A percentile compares a stretch with the other conserved stretches of the same genome.
These are phyloP conservation scores for Porphyridium purpureum DNA, from an alignment of 23 red algal genomes.

Conservation along the genomic window DNA sequence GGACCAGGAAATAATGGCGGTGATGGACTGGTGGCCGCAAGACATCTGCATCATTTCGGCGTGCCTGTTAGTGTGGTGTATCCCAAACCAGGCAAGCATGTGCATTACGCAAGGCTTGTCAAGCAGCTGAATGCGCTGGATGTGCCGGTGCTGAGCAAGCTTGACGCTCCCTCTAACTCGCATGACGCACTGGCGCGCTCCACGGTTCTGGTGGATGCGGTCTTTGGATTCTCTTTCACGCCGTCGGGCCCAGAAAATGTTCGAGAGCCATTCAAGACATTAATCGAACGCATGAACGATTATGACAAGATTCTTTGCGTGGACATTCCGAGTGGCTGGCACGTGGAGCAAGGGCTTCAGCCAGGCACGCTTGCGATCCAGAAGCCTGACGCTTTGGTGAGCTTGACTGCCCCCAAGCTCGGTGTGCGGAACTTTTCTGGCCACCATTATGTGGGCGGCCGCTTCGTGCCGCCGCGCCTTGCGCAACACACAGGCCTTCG, in stretches of 20 bases:
- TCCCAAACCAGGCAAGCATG: conserved; percentile 11
- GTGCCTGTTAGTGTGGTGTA: conserved; percentile 23
- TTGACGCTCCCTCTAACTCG: not conserved
- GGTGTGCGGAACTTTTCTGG: conserved; percentile 6
- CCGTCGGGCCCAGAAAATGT: too few relatives aligned
- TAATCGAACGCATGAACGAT: conserved; percentile 27
- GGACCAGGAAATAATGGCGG: conserved; percentile 99
- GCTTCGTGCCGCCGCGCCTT: conserved; percentile 58
- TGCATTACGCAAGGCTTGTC: conserved; percentile 22
- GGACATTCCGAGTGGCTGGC: conserved; percentile 94
- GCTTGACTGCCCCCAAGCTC: conserved; percentile 67
- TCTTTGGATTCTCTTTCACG: conserved; percentile 93
- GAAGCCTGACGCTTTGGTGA: conserved; percentile 40
- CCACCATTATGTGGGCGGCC: conserved; percentile 72
- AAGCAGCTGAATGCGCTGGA: conserved; percentile 33
- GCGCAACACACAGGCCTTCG: too few relatives aligned
- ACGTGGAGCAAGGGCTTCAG: conserved; percentile 40
- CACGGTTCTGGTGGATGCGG: conserved; percentile 43
- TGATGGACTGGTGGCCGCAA: conserved; percentile 94
- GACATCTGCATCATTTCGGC: conserved; percentile 68
- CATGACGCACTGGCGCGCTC: not conserved
- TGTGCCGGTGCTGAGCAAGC: conserved; percentile 5
- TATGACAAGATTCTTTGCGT: conserved; percentile 15
- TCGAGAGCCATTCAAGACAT: conserved; percentile 18
- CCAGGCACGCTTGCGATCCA: not conserved